These are phyloP conservation scores for Penicillium polonicum DNA, from an alignment of 2,329 filamentous ascomycete genomes.

Conservation along the genomic window DNA sequence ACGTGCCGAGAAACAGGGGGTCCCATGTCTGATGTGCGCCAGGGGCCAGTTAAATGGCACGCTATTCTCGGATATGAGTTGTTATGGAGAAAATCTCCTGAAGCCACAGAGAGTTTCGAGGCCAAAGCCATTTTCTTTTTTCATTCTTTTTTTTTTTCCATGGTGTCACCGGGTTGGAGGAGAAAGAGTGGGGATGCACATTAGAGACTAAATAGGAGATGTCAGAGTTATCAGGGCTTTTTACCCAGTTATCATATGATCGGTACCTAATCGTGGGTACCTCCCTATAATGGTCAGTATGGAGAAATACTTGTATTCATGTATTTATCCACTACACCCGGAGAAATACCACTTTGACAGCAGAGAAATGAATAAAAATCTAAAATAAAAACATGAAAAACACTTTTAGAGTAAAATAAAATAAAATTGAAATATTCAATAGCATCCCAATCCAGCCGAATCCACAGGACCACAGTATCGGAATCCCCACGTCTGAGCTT, in stretches of 20 bases:
- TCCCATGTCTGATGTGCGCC: neutral
- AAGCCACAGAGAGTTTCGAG: neutral
- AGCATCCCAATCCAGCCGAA: neutral
- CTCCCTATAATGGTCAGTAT: neutral
- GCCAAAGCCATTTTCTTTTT: neutral
- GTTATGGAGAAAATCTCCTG: neutral
- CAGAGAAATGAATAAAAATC: neutral
- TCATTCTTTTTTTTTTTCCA: neutral
- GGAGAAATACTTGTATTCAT: neutral
- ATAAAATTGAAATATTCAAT: neutral
- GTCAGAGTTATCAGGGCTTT: neutral
- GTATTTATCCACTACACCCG: neutral
- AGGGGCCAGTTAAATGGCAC: neutral
- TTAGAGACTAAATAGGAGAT: neutral
- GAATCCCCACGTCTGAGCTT: conserved; percentile 7
- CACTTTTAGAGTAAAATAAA: neutral
- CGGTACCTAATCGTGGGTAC: conserved; percentile 6
- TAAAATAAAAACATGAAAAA: neutral
- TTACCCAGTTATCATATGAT: neutral
- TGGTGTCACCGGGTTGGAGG: neutral
- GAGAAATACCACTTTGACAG: neutral
- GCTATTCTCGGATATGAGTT: neutral
- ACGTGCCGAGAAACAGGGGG: neutral
- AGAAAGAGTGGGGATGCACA: neutral
- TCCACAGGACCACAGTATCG: conserved; percentile 4